Evolutionary conservation across 805 yeast species (phyloP).

Genomic region (Kodamaea leandrae): DNA sequence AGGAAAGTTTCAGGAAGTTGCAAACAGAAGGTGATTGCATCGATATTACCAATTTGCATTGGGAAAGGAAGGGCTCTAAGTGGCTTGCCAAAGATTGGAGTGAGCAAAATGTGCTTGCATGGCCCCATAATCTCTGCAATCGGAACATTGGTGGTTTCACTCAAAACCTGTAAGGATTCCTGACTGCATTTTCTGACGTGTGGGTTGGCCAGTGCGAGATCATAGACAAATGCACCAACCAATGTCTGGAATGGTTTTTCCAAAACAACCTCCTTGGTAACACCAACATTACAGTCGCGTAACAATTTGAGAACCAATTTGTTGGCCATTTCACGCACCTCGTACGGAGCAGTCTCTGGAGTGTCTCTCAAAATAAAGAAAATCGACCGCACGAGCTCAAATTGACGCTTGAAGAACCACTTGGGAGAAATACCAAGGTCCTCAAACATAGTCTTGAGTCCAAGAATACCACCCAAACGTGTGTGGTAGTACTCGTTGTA

Average conservation of each 20-base stretch:
- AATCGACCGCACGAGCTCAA: slow-evolving; percentile 81
- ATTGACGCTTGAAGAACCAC: slow-evolving; percentile 76
- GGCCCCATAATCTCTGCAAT: slow-evolving; percentile 75
- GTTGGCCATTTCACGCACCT: slow-evolving; percentile 71
- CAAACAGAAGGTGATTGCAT: slow-evolving; percentile 91
- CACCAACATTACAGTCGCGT: slow-evolving; percentile 58
- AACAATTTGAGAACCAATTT: slow-evolving; percentile 63
- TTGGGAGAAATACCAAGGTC: slow-evolving; percentile 64
- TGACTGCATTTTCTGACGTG: slow-evolving; percentile 82
- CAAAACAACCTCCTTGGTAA: slow-evolving; percentile 58
- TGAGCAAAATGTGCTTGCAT: slow-evolving; percentile 75
- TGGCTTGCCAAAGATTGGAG: slow-evolving; percentile 97
- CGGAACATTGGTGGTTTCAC: slow-evolving; percentile 68
- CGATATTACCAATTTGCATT: slow-evolving; percentile 98
- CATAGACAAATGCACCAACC: slow-evolving; percentile 87
- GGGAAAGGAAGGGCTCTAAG: slow-evolving; percentile 95
- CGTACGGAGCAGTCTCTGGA: slow-evolving; percentile 80
- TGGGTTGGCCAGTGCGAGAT: slow-evolving; percentile 83
- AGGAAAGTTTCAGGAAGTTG: slow-evolving; percentile 77
- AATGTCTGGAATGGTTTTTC: slow-evolving; percentile 77
- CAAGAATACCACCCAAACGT: slow-evolving; percentile 86
- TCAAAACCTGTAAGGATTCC: slow-evolving; percentile 59
- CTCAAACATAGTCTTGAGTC: slow-evolving; percentile 68
- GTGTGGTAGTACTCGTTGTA: slow-evolving; percentile 84
- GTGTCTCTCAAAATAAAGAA: slow-evolving; percentile 89